These are phyloP conservation scores for Tardiomyces depauwii DNA, from an alignment of 1,139 yeast genomes.

Conservation along the genomic window DNA sequence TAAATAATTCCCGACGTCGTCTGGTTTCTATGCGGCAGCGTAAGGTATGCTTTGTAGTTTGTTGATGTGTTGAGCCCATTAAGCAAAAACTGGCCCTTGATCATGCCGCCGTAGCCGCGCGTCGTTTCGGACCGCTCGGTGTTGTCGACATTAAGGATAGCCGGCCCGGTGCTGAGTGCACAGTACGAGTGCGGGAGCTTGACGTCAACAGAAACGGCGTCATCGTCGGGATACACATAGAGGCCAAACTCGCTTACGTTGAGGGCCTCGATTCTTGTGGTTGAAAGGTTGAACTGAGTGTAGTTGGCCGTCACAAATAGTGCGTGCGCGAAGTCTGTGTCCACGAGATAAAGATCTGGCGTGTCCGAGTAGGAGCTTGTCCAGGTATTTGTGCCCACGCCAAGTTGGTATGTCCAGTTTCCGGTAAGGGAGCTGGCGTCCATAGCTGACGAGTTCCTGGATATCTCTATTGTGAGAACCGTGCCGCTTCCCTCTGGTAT, in stretches of 20 bases:
- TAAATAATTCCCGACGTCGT: conserved; percentile 59
- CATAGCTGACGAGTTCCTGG: background rate
- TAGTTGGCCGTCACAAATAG: conserved; percentile 53
- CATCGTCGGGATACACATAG: conserved; percentile 27
- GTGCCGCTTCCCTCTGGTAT: background rate
- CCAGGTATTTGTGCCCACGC: conserved; percentile 34
- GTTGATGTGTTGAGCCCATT: conserved; percentile 52
- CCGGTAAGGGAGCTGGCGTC: conserved; percentile 4
- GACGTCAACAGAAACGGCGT: conserved; percentile 1
- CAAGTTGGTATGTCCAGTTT: conserved; percentile 44
- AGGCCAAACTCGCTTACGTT: conserved; percentile 4
- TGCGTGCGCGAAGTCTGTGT: conserved; percentile 63
- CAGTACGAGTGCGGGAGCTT: conserved; percentile 54
- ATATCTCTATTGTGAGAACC: background rate
- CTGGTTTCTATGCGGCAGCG: conserved; percentile 32
- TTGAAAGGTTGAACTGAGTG: background rate
- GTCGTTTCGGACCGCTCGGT: conserved; percentile 34
- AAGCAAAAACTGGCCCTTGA: conserved; percentile 43
- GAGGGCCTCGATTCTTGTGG: background rate
- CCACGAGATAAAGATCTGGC: conserved; percentile 41
- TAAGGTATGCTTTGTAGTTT: conserved; percentile 53
- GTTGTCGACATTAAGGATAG: conserved; percentile 25
- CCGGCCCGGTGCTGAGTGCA: conserved; percentile 40
- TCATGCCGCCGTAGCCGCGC: conserved; percentile 36
- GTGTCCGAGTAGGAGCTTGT: conserved; percentile 3